These are phyloP conservation scores for Lasiosphaeriaceae sp. DNA, from an alignment of 495 filamentous ascomycete genomes.

Conservation along the genomic window DNA sequence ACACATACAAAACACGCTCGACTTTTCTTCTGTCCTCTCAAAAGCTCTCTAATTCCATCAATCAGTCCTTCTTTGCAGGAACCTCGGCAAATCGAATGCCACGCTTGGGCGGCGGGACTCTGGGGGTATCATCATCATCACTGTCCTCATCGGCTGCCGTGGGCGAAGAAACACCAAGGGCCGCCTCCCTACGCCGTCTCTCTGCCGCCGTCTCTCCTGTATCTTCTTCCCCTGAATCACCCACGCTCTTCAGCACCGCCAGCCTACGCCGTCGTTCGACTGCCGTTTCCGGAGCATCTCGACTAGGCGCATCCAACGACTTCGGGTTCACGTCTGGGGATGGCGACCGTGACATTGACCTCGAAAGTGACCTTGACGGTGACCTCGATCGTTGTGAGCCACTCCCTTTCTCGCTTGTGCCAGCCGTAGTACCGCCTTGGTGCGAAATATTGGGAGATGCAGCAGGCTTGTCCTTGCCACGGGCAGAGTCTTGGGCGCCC, in stretches of 20 bases:
- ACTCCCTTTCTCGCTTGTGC: conserved; percentile 9
- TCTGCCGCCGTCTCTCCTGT: conserved; percentile 73
- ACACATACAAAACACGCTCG: too few species aligned
- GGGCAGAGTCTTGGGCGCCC: neutral
- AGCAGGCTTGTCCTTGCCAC: conserved; percentile 9
- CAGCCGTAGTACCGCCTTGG: conserved; percentile 1
- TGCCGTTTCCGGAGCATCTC: conserved; percentile 34
- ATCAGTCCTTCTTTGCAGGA: conserved; percentile 19
- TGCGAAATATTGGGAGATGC: neutral
- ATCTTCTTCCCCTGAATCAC: conserved; percentile 31
- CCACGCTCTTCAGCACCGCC: conserved; percentile 32
- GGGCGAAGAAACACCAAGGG: conserved; percentile 59
- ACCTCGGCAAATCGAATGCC: conserved; percentile 46
- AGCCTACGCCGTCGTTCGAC: conserved; percentile 39
- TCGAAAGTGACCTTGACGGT: neutral
- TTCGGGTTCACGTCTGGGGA: neutral
- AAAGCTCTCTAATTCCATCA: neutral
- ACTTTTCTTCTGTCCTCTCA: too few species aligned
- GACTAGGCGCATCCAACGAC: conserved; percentile 9
- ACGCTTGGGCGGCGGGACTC: conserved; percentile 38
- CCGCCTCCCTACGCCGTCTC: conserved; percentile 75
- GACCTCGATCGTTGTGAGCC: conserved; percentile 15
- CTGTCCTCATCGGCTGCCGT: conserved; percentile 55
- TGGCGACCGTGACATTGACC: conserved; percentile 4
- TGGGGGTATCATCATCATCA: conserved; percentile 56